These are phyloP conservation scores for Mycena polygramma DNA, from an alignment of 768 basidiomycete genomes.

Conservation along the genomic window DNA sequence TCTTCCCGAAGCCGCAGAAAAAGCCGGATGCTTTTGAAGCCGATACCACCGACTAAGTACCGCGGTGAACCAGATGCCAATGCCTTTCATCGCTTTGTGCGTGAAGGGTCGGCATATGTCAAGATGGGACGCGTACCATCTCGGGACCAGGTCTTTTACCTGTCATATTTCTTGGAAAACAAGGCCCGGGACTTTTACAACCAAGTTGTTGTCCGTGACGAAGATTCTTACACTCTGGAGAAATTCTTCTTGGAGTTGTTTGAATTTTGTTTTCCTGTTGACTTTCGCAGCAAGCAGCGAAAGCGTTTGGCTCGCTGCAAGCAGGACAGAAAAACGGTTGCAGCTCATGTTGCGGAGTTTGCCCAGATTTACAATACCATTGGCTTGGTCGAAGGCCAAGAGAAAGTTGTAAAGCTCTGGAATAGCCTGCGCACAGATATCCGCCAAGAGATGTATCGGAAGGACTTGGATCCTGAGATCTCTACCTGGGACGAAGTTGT, in stretches of 20 bases:
- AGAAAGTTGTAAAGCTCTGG: too few relatives aligned
- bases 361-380: conserved; percentile 42
- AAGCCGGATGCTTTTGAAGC: too few relatives aligned
- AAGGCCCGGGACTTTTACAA: conserved; percentile 50
- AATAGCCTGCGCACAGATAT: conserved; percentile 38
- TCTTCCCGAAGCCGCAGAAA: too few relatives aligned
- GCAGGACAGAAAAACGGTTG: conserved; percentile 33
- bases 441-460: conserved; percentile 40
- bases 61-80: too few relatives aligned
- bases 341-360: conserved; percentile 43
- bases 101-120: too few relatives aligned
- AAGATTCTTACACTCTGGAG: too few relatives aligned
- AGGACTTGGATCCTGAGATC: conserved; percentile 37
- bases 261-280: conserved; percentile 53
- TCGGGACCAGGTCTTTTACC: too few relatives aligned
- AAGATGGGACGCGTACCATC: too few relatives aligned
- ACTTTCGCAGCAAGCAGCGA: conserved; percentile 37
- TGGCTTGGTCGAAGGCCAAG: too few relatives aligned
- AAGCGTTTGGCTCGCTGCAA: conserved; percentile 3
- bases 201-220: conserved; percentile 51
- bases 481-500: conserved; percentile 42
- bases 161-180: conserved; percentile 50
- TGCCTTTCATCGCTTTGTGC: too few relatives aligned
- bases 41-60: too few relatives aligned
- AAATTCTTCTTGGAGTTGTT: too few relatives aligned